phyloP scores from a whole-genome alignment of 352 stramenopile species.

The Albugo candida region DNA sequence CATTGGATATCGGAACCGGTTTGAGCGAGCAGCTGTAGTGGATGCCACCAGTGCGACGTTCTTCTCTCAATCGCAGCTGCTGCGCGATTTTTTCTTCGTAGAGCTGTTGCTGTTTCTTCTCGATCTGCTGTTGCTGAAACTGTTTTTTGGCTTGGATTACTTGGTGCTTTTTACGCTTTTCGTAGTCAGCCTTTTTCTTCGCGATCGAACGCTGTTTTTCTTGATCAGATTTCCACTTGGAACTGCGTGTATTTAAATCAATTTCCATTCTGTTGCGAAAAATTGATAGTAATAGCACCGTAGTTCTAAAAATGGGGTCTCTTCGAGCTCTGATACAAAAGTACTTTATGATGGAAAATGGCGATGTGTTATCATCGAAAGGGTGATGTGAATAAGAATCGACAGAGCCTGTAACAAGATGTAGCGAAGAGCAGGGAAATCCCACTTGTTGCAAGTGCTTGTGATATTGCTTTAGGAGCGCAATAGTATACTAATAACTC shows the following conservation, averaged over 20 bases:
- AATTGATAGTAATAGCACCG: too few relatives aligned
- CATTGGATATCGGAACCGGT: conserved; percentile 20
- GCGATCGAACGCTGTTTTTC: conserved; percentile 33
- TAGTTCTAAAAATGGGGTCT: too few relatives aligned
- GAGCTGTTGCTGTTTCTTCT: conserved; percentile 24
- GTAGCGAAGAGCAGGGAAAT: too few relatives aligned
- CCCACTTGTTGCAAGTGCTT: too few relatives aligned
- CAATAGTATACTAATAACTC: too few relatives aligned
- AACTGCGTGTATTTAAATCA: conserved; percentile 39
- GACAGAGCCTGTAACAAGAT: too few relatives aligned
- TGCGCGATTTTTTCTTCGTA: conserved; percentile 20
- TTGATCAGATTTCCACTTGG: conserved; percentile 52
- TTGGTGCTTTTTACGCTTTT: conserved; percentile 26
- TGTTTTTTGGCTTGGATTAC: conserved; percentile 20
- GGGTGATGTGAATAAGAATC: too few relatives aligned
- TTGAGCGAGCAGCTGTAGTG: conserved; percentile 28
- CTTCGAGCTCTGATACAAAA: too few relatives aligned
- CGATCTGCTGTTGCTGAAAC: conserved; percentile 21
- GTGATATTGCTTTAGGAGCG: too few relatives aligned
- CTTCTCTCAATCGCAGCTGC: conserved; percentile 32
- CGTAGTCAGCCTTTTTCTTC: conserved; percentile 27
- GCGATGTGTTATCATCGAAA: too few relatives aligned
- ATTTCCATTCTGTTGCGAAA: conserved; percentile 23
- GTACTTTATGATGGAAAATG: too few relatives aligned
- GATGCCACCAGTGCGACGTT: conserved; percentile 51